A percentile compares a stretch with the other conserved stretches of the same genome.
phyloP scores from a whole-genome alignment of 1,139 yeast genomes.

The Debaryomyces udenii region DNA sequence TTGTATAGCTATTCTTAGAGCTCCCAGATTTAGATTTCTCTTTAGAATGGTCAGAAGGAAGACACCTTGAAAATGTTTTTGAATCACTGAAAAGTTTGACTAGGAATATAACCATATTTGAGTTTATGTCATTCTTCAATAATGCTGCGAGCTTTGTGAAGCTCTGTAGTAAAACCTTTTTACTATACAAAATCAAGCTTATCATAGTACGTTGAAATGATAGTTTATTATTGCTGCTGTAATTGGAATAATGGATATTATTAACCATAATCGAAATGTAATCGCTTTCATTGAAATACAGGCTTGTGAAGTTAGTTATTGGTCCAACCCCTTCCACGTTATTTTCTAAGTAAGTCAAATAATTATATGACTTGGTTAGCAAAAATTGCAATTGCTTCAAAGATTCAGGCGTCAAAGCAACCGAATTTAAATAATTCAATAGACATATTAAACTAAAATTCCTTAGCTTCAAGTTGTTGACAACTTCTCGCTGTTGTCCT shows the following conservation, averaged over 20 bases:
- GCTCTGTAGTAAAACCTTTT: constrained; percentile 38
- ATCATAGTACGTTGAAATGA: constrained; percentile 33
- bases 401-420: constrained; percentile 46
- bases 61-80: constrained; percentile 32
- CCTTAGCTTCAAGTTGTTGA: constrained; percentile 43
- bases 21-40: constrained; percentile 29
- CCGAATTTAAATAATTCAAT: constrained; percentile 42
- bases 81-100: constrained; percentile 45
- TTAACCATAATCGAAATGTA: constrained; percentile 36
- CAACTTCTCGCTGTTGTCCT: constrained; percentile 33
- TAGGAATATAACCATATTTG: constrained; percentile 44
- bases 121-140: constrained; percentile 42
- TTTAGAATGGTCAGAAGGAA: constrained; percentile 21
- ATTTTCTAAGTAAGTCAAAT: constrained; percentile 45
- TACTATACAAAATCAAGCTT: constrained; percentile 38
- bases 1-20: constrained; percentile 20
- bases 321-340: constrained; percentile 39
- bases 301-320: constrained; percentile 35
- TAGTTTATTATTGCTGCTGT: constrained; percentile 24
- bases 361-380: constrained; percentile 46
- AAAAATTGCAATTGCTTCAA: constrained; percentile 47
- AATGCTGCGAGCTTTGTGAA: constrained; percentile 34
- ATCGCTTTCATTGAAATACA: constrained; percentile 31
- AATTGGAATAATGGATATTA: constrained; percentile 35
- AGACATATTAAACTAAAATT: constrained; percentile 46